These are phyloP conservation scores for Murraya koenigii DNA, from an alignment of 345 rosid species.

Conservation along the genomic window DNA sequence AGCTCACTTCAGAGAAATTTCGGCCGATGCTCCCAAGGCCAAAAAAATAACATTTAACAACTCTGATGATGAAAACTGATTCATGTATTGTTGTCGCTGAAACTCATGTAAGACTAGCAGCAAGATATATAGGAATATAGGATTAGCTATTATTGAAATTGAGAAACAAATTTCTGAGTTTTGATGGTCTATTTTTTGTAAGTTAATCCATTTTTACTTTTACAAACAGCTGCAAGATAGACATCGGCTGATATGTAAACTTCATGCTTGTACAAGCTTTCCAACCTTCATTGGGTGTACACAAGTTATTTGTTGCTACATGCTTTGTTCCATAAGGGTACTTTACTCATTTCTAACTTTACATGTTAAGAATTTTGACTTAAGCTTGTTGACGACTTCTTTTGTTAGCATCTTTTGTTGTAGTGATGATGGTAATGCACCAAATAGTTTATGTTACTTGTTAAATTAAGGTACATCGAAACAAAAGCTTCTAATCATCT, in stretches of 20 bases:
- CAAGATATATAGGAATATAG: not conserved
- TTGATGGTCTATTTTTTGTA: not conserved
- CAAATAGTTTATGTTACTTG: too few species aligned
- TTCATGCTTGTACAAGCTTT: not conserved
- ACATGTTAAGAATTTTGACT: too few species aligned
- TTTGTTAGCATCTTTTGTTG: too few species aligned
- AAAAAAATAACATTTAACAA: conserved; percentile 63
- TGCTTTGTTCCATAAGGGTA: too few species aligned
- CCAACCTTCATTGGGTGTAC: too few species aligned
- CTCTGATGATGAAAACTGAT: conserved; percentile 76
- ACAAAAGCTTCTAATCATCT: too few species aligned
- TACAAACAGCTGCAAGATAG: not conserved
- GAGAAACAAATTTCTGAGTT: not conserved
- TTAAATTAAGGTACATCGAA: too few species aligned
- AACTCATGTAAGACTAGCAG: not conserved
- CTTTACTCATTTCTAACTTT: too few species aligned
- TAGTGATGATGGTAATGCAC: too few species aligned
- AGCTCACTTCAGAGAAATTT: conserved; percentile 87
- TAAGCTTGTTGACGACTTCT: too few species aligned
- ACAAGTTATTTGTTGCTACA: not conserved
- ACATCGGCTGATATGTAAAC: not conserved
- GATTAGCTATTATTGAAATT: not conserved
- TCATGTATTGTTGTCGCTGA: not conserved
- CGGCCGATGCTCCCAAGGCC: conserved; percentile 89
- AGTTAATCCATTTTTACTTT: not conserved